Evolutionary conservation across 108 stramenopile genomes (phyloP).

Genomic region (Nitzschia putrida): DNA sequence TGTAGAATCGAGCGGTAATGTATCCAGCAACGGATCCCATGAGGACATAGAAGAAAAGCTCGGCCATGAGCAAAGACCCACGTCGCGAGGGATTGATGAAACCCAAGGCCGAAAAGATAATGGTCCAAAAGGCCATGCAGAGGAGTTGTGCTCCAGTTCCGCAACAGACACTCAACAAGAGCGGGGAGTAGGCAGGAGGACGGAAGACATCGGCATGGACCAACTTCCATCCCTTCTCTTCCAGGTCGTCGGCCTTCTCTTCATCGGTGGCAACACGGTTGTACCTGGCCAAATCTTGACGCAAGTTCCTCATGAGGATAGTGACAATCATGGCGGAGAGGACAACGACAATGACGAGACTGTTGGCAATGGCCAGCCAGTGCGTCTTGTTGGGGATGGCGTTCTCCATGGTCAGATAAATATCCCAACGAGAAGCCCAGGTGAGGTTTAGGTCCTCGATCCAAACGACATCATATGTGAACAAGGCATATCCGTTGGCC

Average conservation of each 20-base stretch:
- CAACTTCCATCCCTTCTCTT: constrained; percentile 98
- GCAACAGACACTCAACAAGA: constrained; percentile 82
- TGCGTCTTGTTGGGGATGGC: constrained; percentile 92
- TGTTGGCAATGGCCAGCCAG: constrained; percentile 93
- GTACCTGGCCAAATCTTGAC: constrained; percentile 85
- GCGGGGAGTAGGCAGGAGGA: constrained; percentile 84
- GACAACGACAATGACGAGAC: constrained; percentile 91
- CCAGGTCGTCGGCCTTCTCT: constrained; percentile 93
- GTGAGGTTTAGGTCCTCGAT: constrained; percentile 66
- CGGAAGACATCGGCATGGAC: constrained; percentile 98
- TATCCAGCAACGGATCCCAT: constrained; percentile 94
- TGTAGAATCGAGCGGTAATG: constrained; percentile 92
- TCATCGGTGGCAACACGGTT: constrained; percentile 90
- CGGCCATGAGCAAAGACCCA: constrained; percentile 95
- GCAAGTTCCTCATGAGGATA: constrained; percentile 89
- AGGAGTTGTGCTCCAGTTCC: constrained; percentile 93
- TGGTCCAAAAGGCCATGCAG: constrained; percentile 84
- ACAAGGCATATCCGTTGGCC: constrained; percentile 82
- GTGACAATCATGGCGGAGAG: constrained; percentile 94
- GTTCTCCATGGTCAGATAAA: constrained; percentile 94
- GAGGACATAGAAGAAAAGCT: constrained; percentile 93
- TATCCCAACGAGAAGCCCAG: constrained; percentile 98
- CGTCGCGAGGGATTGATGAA: constrained; percentile 96
- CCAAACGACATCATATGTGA: constrained; percentile 97
- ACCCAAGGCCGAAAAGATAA: constrained; percentile 93